Base-by-base conservation (phyloP, 805 yeast species). In the Monosporozyma servazzii region DNA sequence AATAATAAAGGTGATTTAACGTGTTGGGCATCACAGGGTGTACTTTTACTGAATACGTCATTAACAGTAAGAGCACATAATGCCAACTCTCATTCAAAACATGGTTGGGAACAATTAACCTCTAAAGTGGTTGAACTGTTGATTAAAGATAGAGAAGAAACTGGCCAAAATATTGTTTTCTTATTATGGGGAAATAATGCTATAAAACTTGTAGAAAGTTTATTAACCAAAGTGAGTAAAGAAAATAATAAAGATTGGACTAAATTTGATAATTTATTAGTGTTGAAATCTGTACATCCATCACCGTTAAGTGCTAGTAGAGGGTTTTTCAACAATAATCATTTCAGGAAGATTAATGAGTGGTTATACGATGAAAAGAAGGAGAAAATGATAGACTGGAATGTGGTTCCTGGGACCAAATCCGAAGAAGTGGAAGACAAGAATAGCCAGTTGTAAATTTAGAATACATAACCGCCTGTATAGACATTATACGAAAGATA, bases 81-180 rank as follows among this genome's bases (percentile, higher is more conserved):
- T 61, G 96, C 99, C 10, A 88, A 89, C 61, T 88, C 97, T 11
- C 99, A 93, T 64, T 80, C 96, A 0, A 80, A 81, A 33, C 75
- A 75, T 58, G 99, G 99, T 0, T 93, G 99, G 99, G 97, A 90
- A 61, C 72, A 71, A 36, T 89, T 93, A 65, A 93, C 99, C 0
- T 87, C 80, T 60, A 74, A 79, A 31, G 88, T 82, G 1, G 76
- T 93, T 13, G 70, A 74, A 39, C 59, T 70, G 1, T 74, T 84
- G 37, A 69, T 83, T 9, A 63, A 73, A 15, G 75, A 75, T 57
- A 80, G 81, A 45, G 72, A 73, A 20, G 59, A 67, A 13, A 56
- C 64, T 8, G 60, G 65, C 0, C 65, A 73, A n/a, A 88, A 88
- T 1, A 72, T 88, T 25, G 86, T 82, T 2, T 75, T 89, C 18